Evolutionary conservation across 2,329 filamentous ascomycete species (phyloP).

Genomic region (Parastagonospora nodorum): DNA sequence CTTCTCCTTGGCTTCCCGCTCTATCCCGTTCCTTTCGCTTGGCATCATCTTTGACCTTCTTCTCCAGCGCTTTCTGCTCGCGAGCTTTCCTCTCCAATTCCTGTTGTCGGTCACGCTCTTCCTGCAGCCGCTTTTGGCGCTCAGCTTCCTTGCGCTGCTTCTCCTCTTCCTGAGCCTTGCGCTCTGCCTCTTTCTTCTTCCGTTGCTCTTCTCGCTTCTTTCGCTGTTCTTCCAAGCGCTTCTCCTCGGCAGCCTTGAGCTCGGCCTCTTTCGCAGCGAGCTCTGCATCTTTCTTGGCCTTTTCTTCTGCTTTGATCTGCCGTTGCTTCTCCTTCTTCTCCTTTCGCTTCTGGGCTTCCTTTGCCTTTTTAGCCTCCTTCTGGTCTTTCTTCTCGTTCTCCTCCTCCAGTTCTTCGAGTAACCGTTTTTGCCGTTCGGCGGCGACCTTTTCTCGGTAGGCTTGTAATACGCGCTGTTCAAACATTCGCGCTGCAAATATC

Average conservation of each 20-base stretch:
- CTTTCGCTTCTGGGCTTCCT: constrained; percentile 93
- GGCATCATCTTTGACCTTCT: constrained; percentile 71
- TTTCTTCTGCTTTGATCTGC: constrained; percentile 87
- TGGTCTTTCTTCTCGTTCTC: constrained; percentile 77
- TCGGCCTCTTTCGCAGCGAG: constrained; percentile 86
- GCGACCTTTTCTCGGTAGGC: constrained; percentile 99
- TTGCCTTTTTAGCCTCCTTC: constrained; percentile 89
- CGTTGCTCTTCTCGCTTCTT: constrained; percentile 86
- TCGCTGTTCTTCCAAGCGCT: constrained; percentile 78
- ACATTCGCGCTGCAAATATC: constrained; percentile 98
- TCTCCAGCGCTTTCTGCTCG: constrained; percentile 79
- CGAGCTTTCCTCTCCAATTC: constrained; percentile 84
- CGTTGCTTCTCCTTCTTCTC: constrained; percentile 91
- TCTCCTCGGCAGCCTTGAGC: constrained; percentile 74
- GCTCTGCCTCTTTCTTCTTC: constrained; percentile 88
- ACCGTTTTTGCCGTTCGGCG: constrained; percentile 84
- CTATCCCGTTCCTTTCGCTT: constrained; percentile 80
- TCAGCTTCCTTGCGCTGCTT: constrained; percentile 83
- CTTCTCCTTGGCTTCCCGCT: constrained; percentile 67
- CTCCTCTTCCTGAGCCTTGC: constrained; percentile 89
- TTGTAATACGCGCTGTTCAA: constrained; percentile 93
- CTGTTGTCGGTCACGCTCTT: constrained; percentile 83
- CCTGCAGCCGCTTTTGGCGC: constrained; percentile 75
- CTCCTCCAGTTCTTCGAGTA: constrained; percentile 89
- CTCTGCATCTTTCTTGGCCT: constrained; percentile 83